phyloP scores from a whole-genome alignment of 2,329 filamentous ascomycete genomes.

The Cladosporium sp. region DNA sequence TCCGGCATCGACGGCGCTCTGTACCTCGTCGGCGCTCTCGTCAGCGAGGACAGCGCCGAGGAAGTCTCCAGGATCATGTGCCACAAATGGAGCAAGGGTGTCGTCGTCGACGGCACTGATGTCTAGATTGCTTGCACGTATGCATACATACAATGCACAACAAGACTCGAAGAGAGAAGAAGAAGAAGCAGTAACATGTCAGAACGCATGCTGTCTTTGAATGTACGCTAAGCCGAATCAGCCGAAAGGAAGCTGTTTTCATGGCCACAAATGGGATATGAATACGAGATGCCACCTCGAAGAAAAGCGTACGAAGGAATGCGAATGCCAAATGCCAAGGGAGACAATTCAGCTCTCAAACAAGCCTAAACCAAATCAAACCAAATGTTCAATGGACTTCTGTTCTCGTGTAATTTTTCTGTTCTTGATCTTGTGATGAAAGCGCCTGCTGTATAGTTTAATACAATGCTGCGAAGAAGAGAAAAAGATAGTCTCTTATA shows the following conservation, averaged over 20 bases:
- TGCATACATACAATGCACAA: not conserved
- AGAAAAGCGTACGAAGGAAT: conserved; percentile 22
- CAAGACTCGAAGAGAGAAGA: not conserved
- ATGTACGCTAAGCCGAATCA: conserved; percentile 8
- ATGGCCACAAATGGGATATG: conserved; percentile 3
- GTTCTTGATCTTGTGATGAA: not conserved
- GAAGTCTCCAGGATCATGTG: conserved; percentile 76
- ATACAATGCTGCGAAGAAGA: conserved; percentile 6
- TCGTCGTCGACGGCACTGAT: conserved; percentile 82
- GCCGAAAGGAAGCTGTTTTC: not conserved
- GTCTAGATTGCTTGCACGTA: conserved; percentile 56
- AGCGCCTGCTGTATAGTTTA: not conserved
- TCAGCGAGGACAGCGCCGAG: conserved; percentile 73
- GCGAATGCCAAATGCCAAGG: conserved; percentile 8
- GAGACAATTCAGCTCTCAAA: not conserved
- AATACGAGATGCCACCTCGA: conserved; percentile 24
- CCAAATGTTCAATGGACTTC: not conserved
- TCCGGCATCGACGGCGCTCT: conserved; percentile 80
- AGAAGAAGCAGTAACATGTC: conserved; percentile 9
- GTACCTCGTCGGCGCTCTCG: conserved; percentile 82
- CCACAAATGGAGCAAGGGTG: conserved; percentile 83
- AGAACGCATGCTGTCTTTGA: conserved; percentile 11
- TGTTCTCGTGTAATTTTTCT: too few species aligned
- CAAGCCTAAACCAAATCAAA: conserved; percentile 7
- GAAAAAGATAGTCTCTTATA: not conserved